Percentiles rank a stretch among this genome's conserved stretches.
phyloP scores from a whole-genome alignment of 192 early-diverging fungal species.

The Dimargaris cristalligena region DNA sequence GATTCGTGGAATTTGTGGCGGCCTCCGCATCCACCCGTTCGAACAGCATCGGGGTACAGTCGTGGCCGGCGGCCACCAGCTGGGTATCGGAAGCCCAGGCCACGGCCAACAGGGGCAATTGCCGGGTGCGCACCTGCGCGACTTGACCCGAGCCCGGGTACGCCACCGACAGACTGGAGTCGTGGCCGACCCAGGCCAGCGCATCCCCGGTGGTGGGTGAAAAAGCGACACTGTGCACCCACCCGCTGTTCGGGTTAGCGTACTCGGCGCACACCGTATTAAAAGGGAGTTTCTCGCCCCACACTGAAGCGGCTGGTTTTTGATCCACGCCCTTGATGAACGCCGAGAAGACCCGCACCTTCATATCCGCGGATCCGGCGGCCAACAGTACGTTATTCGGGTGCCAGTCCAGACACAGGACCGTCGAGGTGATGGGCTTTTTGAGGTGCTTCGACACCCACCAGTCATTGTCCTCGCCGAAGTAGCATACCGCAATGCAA shows the following conservation, averaged over 20 bases:
- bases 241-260: conserved; percentile 53
- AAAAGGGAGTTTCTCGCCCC: conserved; percentile 91
- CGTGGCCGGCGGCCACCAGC: conserved; percentile 81
- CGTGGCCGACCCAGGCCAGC: conserved; percentile 74
- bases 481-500: conserved; percentile 85
- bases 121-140: conserved; percentile 36
- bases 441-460: conserved; percentile 92
- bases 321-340: conserved; percentile 89
- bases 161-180: conserved; percentile 66
- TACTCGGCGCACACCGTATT: conserved; percentile 84
- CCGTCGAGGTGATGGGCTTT: conserved; percentile 80
- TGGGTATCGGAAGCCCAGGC: conserved; percentile 57
- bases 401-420: conserved; percentile 85
- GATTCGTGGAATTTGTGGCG: neutral
- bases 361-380: conserved; percentile 68
- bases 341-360: conserved; percentile 88
- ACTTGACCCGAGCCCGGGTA: conserved; percentile 43
- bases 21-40: conserved; percentile 28
- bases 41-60: conserved; percentile 79
- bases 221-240: conserved; percentile 86
- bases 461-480: conserved; percentile 92
- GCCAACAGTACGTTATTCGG: conserved; percentile 89
- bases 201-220: conserved; percentile 75
- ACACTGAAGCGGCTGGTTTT: conserved; percentile 68
- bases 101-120: conserved; percentile 62